Evolutionary conservation across 805 yeast species (phyloP).

Genomic region (Wickerhamomyces silvicola): DNA sequence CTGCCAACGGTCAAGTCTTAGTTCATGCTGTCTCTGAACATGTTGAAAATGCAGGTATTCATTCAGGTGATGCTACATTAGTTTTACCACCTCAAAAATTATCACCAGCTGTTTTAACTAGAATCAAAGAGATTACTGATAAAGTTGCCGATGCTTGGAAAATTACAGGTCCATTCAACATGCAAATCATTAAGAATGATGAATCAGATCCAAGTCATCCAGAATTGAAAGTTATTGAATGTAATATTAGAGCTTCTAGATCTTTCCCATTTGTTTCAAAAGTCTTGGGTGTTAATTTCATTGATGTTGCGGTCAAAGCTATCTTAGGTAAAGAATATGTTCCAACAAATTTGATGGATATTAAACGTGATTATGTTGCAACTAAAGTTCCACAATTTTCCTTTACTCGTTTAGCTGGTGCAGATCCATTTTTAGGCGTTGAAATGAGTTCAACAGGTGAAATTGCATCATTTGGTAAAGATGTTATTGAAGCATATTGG

Average conservation of each 20-base stretch:
- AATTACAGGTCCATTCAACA: conserved; percentile 96
- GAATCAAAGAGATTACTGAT: conserved; percentile 83
- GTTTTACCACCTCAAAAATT: conserved; percentile 87
- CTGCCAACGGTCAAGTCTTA: conserved; percentile 76
- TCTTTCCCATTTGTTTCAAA: conserved; percentile 99
- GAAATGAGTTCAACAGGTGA: conserved; percentile 99
- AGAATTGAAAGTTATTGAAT: conserved; percentile 91
- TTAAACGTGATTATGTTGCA: conserved; percentile 77
- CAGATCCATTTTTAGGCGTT: conserved; percentile 98
- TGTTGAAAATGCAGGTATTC: conserved; percentile 97
- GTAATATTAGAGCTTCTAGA: conserved; percentile 97
- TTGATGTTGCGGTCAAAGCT: conserved; percentile 90
- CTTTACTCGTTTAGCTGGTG: conserved; percentile 97
- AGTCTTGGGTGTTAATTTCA: conserved; percentile 91
- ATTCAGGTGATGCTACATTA: conserved; percentile 97
- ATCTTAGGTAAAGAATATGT: conserved; percentile 59
- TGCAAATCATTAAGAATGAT: conserved; percentile 87
- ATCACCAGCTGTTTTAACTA: conserved; percentile 53
- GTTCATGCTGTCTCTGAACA: conserved; percentile 97
- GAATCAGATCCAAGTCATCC: conserved; percentile 50
- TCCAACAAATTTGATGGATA: conserved; percentile 79
- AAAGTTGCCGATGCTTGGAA: conserved; percentile 93
- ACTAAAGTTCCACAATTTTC: conserved; percentile 98
- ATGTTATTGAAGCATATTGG: conserved; percentile 91
- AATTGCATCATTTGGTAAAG: conserved; percentile 91